These are phyloP conservation scores for Pseudocercospora ulei DNA, from an alignment of 2,329 filamentous ascomycete species.

Conservation along the genomic window DNA sequence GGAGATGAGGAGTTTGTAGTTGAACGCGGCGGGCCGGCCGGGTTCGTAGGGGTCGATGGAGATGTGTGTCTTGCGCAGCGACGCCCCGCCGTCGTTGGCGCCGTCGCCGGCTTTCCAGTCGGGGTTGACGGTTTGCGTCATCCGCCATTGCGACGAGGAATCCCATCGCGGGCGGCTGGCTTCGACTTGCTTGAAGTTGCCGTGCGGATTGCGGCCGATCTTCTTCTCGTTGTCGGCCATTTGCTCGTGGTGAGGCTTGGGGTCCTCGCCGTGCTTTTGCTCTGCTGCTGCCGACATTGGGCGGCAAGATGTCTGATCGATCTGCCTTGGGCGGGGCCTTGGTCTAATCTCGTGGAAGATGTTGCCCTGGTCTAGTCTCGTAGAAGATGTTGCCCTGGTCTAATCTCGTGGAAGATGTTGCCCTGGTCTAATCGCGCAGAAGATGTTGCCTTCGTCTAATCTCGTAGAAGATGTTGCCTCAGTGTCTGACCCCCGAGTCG, in stretches of 20 bases:
- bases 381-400: too few species aligned
- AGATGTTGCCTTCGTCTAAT: too few species aligned
- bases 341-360: too few species aligned
- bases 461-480: too few species aligned
- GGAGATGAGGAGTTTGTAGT: conserved; percentile 88
- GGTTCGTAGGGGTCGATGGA: conserved; percentile 70
- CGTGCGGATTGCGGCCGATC: conserved; percentile 42
- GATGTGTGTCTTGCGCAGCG: conserved; percentile 52
- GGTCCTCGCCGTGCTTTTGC: conserved; percentile 23
- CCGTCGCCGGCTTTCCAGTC: conserved; percentile 58
- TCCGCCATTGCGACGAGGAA: conserved; percentile 41
- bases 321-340: neutral
- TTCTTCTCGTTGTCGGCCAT: conserved; percentile 35
- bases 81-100: conserved; percentile 49
- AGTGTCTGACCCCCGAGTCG: too few species aligned
- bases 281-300: conserved; percentile 30
- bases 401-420: too few species aligned
- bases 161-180: conserved; percentile 55
- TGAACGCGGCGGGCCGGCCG: conserved; percentile 57
- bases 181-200: conserved; percentile 66
- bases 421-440: too few species aligned
- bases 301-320: conserved; percentile 10
- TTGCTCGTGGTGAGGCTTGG: conserved; percentile 28
- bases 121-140: conserved; percentile 55
- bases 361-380: too few species aligned